Percentiles rank a stretch among this genome's conserved stretches.
These are phyloP conservation scores for Colletotrichum cuscutae DNA, from an alignment of 2,329 filamentous ascomycete species.

Conservation along the genomic window DNA sequence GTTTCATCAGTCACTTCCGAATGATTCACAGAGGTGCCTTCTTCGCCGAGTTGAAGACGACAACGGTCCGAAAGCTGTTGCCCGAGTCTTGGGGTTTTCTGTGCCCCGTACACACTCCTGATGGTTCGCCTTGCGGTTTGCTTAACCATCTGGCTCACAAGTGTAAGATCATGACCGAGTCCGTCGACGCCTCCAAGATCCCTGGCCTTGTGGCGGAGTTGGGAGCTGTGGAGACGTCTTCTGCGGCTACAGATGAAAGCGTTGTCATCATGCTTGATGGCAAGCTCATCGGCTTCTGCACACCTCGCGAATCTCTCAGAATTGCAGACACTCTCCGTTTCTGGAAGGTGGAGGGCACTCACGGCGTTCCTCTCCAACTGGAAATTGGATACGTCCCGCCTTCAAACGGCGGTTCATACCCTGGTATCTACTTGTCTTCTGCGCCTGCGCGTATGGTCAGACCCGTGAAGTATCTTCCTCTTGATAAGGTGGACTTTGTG, in stretches of 20 bases:
- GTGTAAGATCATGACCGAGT: conserved; percentile 85
- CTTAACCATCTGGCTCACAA: conserved; percentile 96
- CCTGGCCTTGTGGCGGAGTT: conserved; percentile 81
- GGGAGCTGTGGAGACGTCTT: conserved; percentile 80
- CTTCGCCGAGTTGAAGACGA: conserved; percentile 97
- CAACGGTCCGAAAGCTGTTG: conserved; percentile 92
- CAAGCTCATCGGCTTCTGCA: conserved; percentile 88
- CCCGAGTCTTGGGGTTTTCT: conserved; percentile 99
- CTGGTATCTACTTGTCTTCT: conserved; percentile 93
- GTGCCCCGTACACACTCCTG: conserved; percentile 96
- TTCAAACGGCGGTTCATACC: conserved; percentile 92
- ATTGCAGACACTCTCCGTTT: conserved; percentile 89
- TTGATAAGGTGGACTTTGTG: conserved; percentile 87
- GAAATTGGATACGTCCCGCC: conserved; percentile 93
- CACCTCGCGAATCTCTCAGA: conserved; percentile 81
- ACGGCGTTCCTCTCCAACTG: conserved; percentile 82
- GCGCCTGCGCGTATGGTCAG: conserved; percentile 87
- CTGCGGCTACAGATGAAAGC: conserved; percentile 83
- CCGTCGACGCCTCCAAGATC: conserved; percentile 78
- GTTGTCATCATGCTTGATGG: conserved; percentile 93
- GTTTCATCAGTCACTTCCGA: conserved; percentile 98
- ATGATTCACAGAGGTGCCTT: conserved; percentile 99
- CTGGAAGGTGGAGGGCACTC: conserved; percentile 93
- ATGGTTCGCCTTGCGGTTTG: conserved; percentile 93
- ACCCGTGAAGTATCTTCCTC: conserved; percentile 89